Evolutionary conservation across 225 moss, liverwort and hornwort genomes (phyloP).

Genomic region (Polytrichum commune): DNA sequence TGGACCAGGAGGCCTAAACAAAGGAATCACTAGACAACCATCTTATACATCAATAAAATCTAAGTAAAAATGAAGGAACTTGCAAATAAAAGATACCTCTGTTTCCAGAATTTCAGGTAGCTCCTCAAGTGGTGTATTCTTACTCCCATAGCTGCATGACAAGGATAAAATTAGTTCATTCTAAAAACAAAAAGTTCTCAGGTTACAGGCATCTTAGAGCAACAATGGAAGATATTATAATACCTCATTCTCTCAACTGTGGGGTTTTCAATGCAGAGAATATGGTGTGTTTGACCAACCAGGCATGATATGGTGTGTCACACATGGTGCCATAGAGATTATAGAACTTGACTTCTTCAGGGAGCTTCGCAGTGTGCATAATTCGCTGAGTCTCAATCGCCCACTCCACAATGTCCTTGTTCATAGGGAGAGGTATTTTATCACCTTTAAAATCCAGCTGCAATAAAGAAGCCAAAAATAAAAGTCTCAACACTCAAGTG

Average conservation of each 20-base stretch:
- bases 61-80: neutral
- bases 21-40: too few relatives aligned
- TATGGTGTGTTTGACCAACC: conserved; percentile 44
- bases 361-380: conserved; percentile 72
- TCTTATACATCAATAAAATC: too few relatives aligned
- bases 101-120: conserved; percentile 62
- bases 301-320: conserved; percentile 88
- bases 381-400: conserved; percentile 76
- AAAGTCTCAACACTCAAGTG: too few relatives aligned
- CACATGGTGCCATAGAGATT: conserved; percentile 83
- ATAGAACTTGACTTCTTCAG: conserved; percentile 82
- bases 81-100: conserved; percentile 44
- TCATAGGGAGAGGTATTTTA: conserved; percentile 77
- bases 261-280: conserved; percentile 9
- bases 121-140: conserved; percentile 62
- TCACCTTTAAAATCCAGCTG: conserved; percentile 71
- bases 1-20: too few relatives aligned
- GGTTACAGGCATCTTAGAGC: neutral
- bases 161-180: neutral
- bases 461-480: conserved; percentile 1
- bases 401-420: conserved; percentile 76
- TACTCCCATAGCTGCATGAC: conserved; percentile 68
- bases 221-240: too few relatives aligned
- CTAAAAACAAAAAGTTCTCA: neutral
- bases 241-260: too few relatives aligned